Evolutionary conservation across 345 rosid species (phyloP), one percentile per base, ranked within the genome.

Genomic region (Syzygium aromaticum): DNA sequence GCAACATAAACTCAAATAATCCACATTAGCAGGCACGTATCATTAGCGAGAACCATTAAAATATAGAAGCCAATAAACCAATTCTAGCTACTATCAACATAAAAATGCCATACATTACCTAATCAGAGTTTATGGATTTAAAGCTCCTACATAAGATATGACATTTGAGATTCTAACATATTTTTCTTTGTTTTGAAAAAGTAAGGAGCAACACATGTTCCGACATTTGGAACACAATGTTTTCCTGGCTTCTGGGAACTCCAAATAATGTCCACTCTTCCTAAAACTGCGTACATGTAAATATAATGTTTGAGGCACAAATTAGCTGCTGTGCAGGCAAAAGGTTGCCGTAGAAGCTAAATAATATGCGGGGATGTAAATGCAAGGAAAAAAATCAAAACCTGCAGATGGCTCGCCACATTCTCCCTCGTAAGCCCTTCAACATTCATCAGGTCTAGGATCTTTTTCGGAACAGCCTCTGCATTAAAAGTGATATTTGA

Each of bases 361-460:
- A 83, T 21, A 30, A 84, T 23, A 28, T 30, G 33, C 43, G 54
- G 25, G 43, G 43, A 52, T 19, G 49, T 54, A 84, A 84, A 33
- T 54, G 25, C 5, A 40, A 73, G 49, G 54, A n/a, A 49, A 25
- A 67, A 49, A 83, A 86, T 56, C 43, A 78, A 61, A 64, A 90
- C 99, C 98, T 98, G 99, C 87, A 98, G 91, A 92, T 98, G 99
- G 87, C 99, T 96, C 54, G 99, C 99, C 46, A 98, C 99, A 89
- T 98, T 98, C 92, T 98, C 98, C 90, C 99, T 95, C 12, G 99
- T 95, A 86, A 96, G 95, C 87, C 96, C 94, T 84, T 95, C 99
- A 83, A 95, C 94, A 87, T 95, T 94, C 99, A 98, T 98, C 86
- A 93, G 88, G 88, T 96, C 99, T 84, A 96, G 98, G 88, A 98